Evolutionary conservation across 257 asterid species (phyloP), one percentile per base, ranked within the genome.

Genomic region (Solanum bulbocastanum): DNA sequence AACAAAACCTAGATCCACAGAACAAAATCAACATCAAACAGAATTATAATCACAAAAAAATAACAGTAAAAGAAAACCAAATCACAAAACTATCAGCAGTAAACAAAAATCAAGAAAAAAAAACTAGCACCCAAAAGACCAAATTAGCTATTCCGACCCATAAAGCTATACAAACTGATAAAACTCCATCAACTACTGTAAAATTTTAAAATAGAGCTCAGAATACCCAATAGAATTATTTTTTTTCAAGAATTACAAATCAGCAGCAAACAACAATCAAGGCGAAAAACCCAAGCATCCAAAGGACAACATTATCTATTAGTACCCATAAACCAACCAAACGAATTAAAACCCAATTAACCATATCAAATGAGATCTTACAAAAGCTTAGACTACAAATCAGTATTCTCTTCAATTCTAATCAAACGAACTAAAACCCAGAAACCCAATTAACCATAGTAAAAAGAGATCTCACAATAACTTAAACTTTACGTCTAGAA

Each of bases 1-100:
- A 49, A 30, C 87, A 69, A 90, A 76, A 89, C 92, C 94, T 88
- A 86, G 81, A 86, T 89, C 86, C 93, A 90, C 93, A 60, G 58
- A 25, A 89, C 73, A n/a, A 49, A 72, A 76, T 73, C 42, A 22
- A 40, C 42, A 32, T 85, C 16, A 62, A 62, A 16, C 23, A 49
- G 23, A 81, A 30, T 46, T 33, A 46, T 11, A 30, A 46, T 81
- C 69, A 10, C 30, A 46, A 81, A 27, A 62, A 15, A 18, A 30
- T 5, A 79, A n/a, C 84, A 42, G 84, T 25, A 76, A 16, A 76
- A 40, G 15, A 35, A 23, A 85, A 40, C 37, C 44, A 10, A 6
- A 68, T 36, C 32, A 36, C 25, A n/a, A 36, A 74, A 74, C 83
- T 36, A 36, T 10, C 84, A 27, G 16, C 39, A 78, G 65, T 16